Evolutionary conservation across 2,329 filamentous ascomycete species (phyloP), one percentile per base, ranked within the genome.

Genomic region (Trichothecium roseum): DNA sequence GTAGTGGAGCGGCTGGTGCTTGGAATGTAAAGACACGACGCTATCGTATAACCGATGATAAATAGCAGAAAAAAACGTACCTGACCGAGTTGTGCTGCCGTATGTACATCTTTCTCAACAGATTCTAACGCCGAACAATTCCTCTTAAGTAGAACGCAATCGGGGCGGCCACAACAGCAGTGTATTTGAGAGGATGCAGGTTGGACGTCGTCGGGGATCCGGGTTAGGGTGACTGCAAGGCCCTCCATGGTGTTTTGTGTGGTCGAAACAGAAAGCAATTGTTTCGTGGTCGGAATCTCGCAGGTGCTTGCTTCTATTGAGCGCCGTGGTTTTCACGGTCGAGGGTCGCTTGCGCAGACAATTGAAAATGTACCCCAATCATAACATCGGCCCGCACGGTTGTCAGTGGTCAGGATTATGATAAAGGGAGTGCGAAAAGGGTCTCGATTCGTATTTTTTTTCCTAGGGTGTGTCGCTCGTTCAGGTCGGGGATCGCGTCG

Each of bases 21-120:
- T 22, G 16, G 30, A 33, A 24, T 29, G 40, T 34, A 40, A 42
- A 10, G 20, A 24, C 20, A 24, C 20, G 10, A 6, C 6, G 20
- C 20, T n/a, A n/a, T 42, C 38, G 16, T 18, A n/a, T n/a, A 12
- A n/a, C 22, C 30, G 32, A 22, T 14, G 28, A 30, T 26, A 22
- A 32, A 17, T 32, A 28, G 20, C 13, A 28, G 16, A 9, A 18
- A 20, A n/a, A 22, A 32, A 75, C 84, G 55, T 81, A 95, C 89
- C 83, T 95, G 84, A 45, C 91, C 91, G 49, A 95, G 72, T 54
- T 82, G 74, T 33, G 87, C 91, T 28, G 91, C 91, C 35, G 77
- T 85, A 49, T 80, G 78, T 36, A 95, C 83, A 62, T 95, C 85
- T 49, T 81, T 82, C 61, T 96, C 89, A 44, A 96, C 71, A 41